Evolutionary conservation across 345 rosid species (phyloP), one percentile per base, ranked within the genome.

Genomic region (Barbarea vulgaris): DNA sequence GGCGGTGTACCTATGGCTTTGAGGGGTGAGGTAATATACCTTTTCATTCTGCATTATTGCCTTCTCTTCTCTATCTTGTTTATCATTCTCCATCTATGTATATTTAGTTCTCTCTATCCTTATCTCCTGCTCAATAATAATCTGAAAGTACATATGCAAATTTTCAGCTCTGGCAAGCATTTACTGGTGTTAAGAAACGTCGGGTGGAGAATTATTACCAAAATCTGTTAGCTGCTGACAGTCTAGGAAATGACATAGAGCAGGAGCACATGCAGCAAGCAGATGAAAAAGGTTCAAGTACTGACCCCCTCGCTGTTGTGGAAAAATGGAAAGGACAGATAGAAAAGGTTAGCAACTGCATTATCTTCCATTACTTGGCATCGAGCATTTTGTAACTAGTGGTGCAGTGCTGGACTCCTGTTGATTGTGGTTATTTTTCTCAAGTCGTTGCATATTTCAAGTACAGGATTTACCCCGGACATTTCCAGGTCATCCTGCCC

Each of bases 1-100:
- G 99, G 98, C 2, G 99, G 99, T 70, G 88, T 90, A 15, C 99
- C 99, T 46, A 92, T 95, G 97, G 93, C 97, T 64, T 83, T 95
- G 46, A 85, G 98, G 82, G 99, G 99, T 78, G 99, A 95, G 97
- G 99, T 95, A 81, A 62, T 67, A 61, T 48, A 66, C 67, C n/a
- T 64, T 61, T 25, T 34, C 10, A 56, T 70, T 15, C 54, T 65
- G 18, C 66, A 46, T 22, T 44, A 3, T 14, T 53, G 15, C 64
- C 51, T n/a, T 48, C 30, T 44, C 58, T 54, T 78, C 18, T 55
- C 30, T 33, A 46, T 21, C 31, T 28, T 62, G 24, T 27, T 21
- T 18, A 31, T 17, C 37, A 50, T 67, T 56, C 14, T 66, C 53
- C 51, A 58, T n/a, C 36, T 75, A 39, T 37, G 34, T 3, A 48